Evolutionary conservation across 352 stramenopile species (phyloP), one percentile per base, ranked within the genome.

Genomic region (Pythium coloratum): DNA sequence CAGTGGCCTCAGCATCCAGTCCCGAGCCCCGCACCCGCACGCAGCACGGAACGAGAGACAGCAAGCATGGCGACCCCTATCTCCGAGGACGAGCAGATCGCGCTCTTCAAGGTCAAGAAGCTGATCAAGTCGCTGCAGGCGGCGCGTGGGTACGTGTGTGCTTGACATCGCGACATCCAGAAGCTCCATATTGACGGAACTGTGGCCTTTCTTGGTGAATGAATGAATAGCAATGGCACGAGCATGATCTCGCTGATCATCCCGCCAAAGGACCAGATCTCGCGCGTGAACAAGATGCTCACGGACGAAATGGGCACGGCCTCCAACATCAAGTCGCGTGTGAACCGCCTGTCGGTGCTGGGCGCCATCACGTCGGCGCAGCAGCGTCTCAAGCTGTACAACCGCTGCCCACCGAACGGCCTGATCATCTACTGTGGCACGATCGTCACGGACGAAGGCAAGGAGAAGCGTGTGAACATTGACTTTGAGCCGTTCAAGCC

Each of bases 91-190:
- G 88, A 95, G 55, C 97, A 99, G 81, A 97, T 99, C 63, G 96
- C 99, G 81, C 98, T 99, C 67, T 99, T 99, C 90, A 99, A 99
- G 83, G 95, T 99, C 36, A 99, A 99, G 89, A 99, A 99, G 89
- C 92, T 99, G 36, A 99, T 99, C 80, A 99, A 99, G 81, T 99
- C 95, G 66, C 92, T 99, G 20, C 82, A 95, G 69, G 80, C 80
- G 46, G 88, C 88, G 47, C 76, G 84, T 49, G 89, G 86, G 73
- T 92, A 90, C 46, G 69, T 71, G 4, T 60, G 24, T 46, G 24
- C 18, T 54, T 8, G 38, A 30, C 40, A 30, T 34, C 26, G 46
- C 30, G 44, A 16, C 2, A 4, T 58, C 18, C 26, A 16, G 6
- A 4, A 2, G 20, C 57, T 24, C 18, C 14, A 30, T 53, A 32